Conservation (phyloP, 768 basidiomycete genomes). For the Exsudoporus frostii region DNA sequence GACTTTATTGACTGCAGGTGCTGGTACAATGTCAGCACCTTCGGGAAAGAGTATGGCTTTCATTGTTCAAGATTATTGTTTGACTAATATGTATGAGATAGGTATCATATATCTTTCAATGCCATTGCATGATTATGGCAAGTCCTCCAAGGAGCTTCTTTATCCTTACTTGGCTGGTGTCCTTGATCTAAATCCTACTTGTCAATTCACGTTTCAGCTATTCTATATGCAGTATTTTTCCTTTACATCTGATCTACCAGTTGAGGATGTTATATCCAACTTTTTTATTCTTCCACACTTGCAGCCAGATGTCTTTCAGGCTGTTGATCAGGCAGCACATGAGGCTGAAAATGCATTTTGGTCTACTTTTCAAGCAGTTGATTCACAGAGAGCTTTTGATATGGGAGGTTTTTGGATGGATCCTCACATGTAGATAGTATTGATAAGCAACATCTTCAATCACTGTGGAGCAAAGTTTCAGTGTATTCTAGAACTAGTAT, state of each 20-base stretch:
- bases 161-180: conserved; percentile 53
- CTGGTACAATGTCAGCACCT: conserved; percentile 72
- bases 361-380: conserved; percentile 23
- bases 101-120: conserved; percentile 61
- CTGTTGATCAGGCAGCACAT: conserved; percentile 53
- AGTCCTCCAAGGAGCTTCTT: conserved; percentile 42
- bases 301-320: conserved; percentile 43
- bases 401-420: conserved; percentile 11
- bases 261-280: not conserved
- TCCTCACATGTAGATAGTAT: not conserved
- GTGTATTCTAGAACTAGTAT: too few species aligned
- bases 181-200: conserved; percentile 26
- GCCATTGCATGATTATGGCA: conserved; percentile 35
- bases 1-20: conserved; percentile 66
- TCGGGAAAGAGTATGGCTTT: conserved; percentile 52
- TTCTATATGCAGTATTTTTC: conserved; percentile 51
- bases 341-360: conserved; percentile 60
- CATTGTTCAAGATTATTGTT: not conserved
- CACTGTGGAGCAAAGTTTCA: too few species aligned
- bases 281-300: conserved; percentile 25
- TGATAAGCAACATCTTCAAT: not conserved
- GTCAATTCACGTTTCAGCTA: conserved; percentile 42
- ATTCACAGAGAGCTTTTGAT: not conserved
- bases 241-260: not conserved
- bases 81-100: conserved; percentile 28